Evolutionary conservation across 345 rosid genomes (phyloP), one percentile per base, ranked within the genome.

Genomic region (Linum usitatissimum): DNA sequence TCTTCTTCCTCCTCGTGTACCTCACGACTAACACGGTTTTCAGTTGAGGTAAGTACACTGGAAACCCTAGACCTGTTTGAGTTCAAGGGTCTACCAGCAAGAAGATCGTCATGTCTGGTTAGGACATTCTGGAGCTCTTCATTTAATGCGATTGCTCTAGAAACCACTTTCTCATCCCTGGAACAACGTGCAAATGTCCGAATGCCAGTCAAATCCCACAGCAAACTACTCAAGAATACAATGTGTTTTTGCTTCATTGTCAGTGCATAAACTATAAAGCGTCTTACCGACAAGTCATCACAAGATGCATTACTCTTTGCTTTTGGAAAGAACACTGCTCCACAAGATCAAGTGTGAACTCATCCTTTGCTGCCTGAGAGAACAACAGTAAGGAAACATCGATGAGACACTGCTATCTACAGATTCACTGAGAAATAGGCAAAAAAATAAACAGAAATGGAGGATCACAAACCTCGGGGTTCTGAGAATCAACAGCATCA

Each of bases 281-380:
- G 59, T 61, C 80, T 77, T 78, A 83, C 99, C 83, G 80, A 39
- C 96, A 93, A 79, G 87, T 83, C 83, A 84, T 75, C 70, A 86
- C 88, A 38, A 93, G 91, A 79, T 93, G 96, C 97, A 93, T 83
- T 55, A 90, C 84, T 3, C 83, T 81, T 71, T 93, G 94, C 82
- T 93, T 93, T 81, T 90, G 99, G 84, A 90, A 93, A 17, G 97
- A 84, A 78, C 97, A 93, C 61, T 93, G 99, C 77, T 93, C 99
- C 57, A 93, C 97, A 59, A 93, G 99, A 81, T 93, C 99, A 72
- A 93, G 96, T 53, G 99, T 87, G 72, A 93, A 93, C 77, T 93
- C 96, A 72, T 87, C 91, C 74, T 76, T 86, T 58, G 84, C 96
- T 62, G 80, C 91, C 99, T 90, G 68, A 66, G 68, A 80, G 60